Percentiles rank a stretch among this genome's conserved stretches.
Conservation (phyloP, 1,139 yeast genomes). For the Suhomyces coccinellae region DNA sequence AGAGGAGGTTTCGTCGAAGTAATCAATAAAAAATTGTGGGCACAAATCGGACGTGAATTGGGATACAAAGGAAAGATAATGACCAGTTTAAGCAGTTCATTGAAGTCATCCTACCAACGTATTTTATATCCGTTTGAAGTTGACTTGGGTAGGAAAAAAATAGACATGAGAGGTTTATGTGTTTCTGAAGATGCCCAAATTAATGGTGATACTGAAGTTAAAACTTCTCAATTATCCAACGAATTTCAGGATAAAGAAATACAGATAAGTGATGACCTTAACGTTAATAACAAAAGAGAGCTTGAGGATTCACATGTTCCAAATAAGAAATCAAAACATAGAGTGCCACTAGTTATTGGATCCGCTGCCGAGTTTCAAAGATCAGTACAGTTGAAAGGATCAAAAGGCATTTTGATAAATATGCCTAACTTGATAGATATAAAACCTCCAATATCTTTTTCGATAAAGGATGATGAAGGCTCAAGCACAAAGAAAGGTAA, state of each 20-base stretch:
- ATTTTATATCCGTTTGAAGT: conserved; percentile 37
- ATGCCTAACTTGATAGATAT: conserved; percentile 39
- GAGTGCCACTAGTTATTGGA: conserved; percentile 41
- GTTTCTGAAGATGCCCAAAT: background rate
- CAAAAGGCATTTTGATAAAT: conserved; percentile 53
- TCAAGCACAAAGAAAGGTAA: conserved; percentile 18
- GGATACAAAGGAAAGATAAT: conserved; percentile 71
- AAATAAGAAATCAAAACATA: background rate
- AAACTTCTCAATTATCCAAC: too few species aligned
- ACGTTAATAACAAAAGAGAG: conserved; percentile 14
- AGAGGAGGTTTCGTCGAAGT: conserved; percentile 61
- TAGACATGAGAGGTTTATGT: conserved; percentile 12
- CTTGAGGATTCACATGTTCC: background rate
- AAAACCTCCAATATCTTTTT: conserved; percentile 29
- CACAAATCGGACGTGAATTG: conserved; percentile 69
- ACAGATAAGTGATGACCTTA: conserved; percentile 1
- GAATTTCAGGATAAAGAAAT: background rate
- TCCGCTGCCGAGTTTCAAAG: conserved; percentile 49
- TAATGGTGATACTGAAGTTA: background rate
- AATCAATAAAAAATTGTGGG: conserved; percentile 59
- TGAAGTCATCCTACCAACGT: conserved; percentile 56
- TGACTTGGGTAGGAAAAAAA: conserved; percentile 20
- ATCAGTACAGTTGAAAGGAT: conserved; percentile 41
- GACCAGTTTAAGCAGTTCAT: conserved; percentile 69
- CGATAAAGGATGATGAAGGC: conserved; percentile 13